phyloP scores from a whole-genome alignment of 163 green algal species.

The Scenedesmus sp. region DNA sequence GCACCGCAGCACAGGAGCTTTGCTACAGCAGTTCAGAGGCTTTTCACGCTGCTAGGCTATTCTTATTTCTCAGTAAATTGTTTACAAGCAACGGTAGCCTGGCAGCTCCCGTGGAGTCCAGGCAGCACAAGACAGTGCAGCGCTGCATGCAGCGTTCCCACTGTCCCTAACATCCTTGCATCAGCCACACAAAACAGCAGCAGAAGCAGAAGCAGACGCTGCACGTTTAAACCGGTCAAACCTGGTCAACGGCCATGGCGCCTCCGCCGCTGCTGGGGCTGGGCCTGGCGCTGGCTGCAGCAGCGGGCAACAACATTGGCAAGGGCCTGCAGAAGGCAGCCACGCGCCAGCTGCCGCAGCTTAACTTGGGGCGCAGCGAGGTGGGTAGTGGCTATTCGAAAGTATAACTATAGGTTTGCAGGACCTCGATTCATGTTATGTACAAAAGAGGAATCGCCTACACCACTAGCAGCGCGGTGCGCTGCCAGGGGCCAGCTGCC shows the following conservation, averaged over 20 bases:
- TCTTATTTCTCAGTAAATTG: not conserved
- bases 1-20: not conserved
- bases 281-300: conserved; percentile 65
- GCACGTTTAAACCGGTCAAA: not conserved
- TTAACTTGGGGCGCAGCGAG: conserved; percentile 59
- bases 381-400: not conserved
- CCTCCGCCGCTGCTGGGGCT: conserved; percentile 55
- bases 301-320: conserved; percentile 81
- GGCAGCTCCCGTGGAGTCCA: too few relatives aligned
- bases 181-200: not conserved
- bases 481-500: conserved; percentile 74
- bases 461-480: not conserved
- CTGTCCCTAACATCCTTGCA: too few relatives aligned
- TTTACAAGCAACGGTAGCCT: not conserved
- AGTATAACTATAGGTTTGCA: not conserved
- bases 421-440: not conserved
- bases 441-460: too few relatives aligned
- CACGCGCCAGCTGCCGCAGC: conserved; percentile 68
- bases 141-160: too few relatives aligned
- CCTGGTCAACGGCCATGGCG: conserved; percentile 55
- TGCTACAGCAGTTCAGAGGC: not conserved
- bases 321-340: conserved; percentile 81
- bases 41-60: not conserved
- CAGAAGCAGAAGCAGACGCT: not conserved
- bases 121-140: not conserved